Conservation (phyloP, 1,284 basidiomycete genomes). For the Ustilago shanxiensis region DNA sequence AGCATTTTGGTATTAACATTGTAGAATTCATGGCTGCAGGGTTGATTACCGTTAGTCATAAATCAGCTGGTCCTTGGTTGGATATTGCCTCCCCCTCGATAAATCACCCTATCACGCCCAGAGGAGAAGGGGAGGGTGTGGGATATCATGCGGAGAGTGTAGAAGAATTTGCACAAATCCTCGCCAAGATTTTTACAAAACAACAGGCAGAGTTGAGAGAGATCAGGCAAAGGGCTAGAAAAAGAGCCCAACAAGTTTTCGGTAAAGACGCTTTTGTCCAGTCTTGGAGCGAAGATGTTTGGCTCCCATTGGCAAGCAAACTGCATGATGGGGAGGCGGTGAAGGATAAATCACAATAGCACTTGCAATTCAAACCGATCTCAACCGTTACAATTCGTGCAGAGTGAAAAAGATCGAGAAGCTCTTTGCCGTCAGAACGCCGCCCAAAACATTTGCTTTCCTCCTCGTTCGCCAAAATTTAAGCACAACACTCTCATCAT, state of each 20-base stretch:
- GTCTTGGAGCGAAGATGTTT: too few relatives aligned
- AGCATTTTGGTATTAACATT: slow-evolving; percentile 98
- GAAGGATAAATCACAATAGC: too few relatives aligned
- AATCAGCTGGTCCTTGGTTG: slow-evolving; percentile 88
- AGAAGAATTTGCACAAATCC: slow-evolving; percentile 79
- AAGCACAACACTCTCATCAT: too few relatives aligned
- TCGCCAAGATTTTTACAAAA: slow-evolving; percentile 79
- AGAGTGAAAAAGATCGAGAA: too few relatives aligned
- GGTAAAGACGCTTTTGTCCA: slow-evolving; percentile 41
- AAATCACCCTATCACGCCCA: not conserved
- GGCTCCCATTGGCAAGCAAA: too few relatives aligned
- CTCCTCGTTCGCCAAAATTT: too few relatives aligned
- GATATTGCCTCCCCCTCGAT: slow-evolving; percentile 81
- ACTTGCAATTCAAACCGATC: too few relatives aligned
- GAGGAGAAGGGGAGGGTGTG: not conserved
- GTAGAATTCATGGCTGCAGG: slow-evolving; percentile 98
- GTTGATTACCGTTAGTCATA: slow-evolving; percentile 90
- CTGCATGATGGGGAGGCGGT: too few relatives aligned
- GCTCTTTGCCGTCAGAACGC: too few relatives aligned
- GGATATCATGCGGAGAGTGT: slow-evolving; percentile 75
- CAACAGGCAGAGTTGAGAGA: slow-evolving; percentile 71
- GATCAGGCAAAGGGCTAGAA: slow-evolving; percentile 73
- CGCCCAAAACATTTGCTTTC: too few relatives aligned
- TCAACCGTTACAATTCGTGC: too few relatives aligned
- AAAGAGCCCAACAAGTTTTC: slow-evolving; percentile 43